Percentiles rank a stretch among this genome's conserved stretches.
Conservation (phyloP, 352 stramenopile species). For the Phytophthora agathidicida region DNA sequence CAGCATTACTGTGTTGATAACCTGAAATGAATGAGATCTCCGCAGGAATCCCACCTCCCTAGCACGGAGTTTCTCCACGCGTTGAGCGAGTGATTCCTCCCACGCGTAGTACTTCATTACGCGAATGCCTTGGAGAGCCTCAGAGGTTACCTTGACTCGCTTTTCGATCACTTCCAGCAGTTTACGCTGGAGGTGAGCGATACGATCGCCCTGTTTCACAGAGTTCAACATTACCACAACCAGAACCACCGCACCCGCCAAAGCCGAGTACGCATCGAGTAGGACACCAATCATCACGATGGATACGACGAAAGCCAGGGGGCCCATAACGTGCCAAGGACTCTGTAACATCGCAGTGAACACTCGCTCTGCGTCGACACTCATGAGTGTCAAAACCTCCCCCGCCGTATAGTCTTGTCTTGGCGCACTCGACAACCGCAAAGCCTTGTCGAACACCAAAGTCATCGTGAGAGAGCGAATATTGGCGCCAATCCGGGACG, state of each 20-base stretch:
- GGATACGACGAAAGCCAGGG: conserved; percentile 17
- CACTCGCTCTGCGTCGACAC: conserved; percentile 32
- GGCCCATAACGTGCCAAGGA: conserved; percentile 26
- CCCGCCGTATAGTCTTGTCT: conserved; percentile 34
- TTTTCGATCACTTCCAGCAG: conserved; percentile 47
- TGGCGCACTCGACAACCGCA: conserved; percentile 59
- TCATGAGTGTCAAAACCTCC: conserved; percentile 45
- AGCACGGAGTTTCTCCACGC: conserved; percentile 38
- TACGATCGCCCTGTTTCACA: conserved; percentile 1
- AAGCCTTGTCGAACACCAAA: conserved; percentile 46
- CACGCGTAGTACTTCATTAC: conserved; percentile 91
- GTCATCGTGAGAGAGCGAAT: conserved; percentile 38
- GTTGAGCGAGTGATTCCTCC: conserved; percentile 37
- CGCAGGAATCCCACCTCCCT: conserved; percentile 40
- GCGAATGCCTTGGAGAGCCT: conserved; percentile 88
- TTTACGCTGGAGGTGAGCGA: conserved; percentile 7
- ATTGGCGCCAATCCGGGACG: conserved; percentile 37
- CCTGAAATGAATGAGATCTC: conserved; percentile 39
- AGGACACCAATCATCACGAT: conserved; percentile 27
- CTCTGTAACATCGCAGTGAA: conserved; percentile 27
- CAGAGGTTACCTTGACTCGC: conserved; percentile 91
- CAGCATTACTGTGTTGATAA: conserved; percentile 60
- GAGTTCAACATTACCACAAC: conserved; percentile 20
- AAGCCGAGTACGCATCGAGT: conserved; percentile 11
- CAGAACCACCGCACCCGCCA: conserved; percentile 8